Conservation (phyloP, 129 eudicot species). For the Mikania micrantha region DNA sequence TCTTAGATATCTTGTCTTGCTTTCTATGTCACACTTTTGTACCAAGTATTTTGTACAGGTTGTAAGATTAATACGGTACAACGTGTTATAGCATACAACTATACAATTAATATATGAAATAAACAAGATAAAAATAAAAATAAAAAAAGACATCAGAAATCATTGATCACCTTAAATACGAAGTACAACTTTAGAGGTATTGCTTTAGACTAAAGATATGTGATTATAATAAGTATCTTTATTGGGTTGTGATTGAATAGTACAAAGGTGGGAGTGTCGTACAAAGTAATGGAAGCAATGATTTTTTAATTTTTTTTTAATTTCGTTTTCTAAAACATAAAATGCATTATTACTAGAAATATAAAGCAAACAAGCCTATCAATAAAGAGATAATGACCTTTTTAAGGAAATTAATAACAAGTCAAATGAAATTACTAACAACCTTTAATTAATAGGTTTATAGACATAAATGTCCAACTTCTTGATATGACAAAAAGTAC, state of each 20-base stretch:
- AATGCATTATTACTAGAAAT: background rate
- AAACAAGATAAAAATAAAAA: background rate
- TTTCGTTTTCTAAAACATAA: background rate
- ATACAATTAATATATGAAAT: background rate
- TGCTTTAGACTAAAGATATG: background rate
- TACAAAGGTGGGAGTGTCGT: background rate
- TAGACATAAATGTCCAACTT: background rate
- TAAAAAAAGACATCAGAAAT: background rate
- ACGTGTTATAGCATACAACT: background rate
- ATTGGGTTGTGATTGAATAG: background rate
- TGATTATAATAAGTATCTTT: background rate
- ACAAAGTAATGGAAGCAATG: background rate
- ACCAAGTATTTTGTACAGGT: too few relatives aligned
- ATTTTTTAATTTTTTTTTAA: too few relatives aligned
- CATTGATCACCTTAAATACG: background rate
- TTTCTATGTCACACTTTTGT: background rate
- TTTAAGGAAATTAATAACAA: background rate
- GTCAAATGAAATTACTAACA: background rate
- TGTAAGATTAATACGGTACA: too few relatives aligned
- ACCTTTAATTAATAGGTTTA: too few relatives aligned
- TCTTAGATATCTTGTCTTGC: background rate
- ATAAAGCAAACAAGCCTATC: background rate
- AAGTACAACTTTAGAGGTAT: too few relatives aligned
- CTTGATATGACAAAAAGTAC: too few relatives aligned
- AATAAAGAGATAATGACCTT: background rate